Evolutionary conservation across 2,329 filamentous ascomycete species (phyloP).

Genomic region (Nothopassalora personata): DNA sequence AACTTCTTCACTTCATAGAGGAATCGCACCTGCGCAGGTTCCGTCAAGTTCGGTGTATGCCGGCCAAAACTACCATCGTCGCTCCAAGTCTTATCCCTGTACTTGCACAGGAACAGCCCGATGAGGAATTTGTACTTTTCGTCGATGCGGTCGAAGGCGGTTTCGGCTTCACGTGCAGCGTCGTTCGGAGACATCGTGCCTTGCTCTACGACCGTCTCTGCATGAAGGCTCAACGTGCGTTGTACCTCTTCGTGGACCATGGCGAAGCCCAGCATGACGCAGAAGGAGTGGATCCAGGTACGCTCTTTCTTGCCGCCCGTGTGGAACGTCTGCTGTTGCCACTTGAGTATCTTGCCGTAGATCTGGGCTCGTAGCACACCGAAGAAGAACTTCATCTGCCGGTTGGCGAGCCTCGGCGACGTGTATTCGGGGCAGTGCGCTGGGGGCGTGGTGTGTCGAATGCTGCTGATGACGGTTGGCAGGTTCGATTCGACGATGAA

Average conservation of each 20-base stretch:
- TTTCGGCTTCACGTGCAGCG: slow-evolving; percentile 27
- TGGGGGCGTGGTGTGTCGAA: slow-evolving; percentile 35
- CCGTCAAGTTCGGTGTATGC: slow-evolving; percentile 36
- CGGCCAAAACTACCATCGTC: slow-evolving; percentile 35
- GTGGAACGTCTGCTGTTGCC: slow-evolving; percentile 44
- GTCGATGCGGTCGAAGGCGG: slow-evolving; percentile 43
- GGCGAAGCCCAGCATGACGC: slow-evolving; percentile 43
- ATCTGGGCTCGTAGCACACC: slow-evolving; percentile 38
- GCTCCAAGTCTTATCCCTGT: slow-evolving; percentile 38
- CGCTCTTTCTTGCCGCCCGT: slow-evolving; percentile 37
- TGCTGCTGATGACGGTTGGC: slow-evolving; percentile 32
- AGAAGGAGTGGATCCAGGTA: slow-evolving; percentile 44
- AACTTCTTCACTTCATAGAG: slow-evolving; percentile 35
- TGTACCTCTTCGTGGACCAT: slow-evolving; percentile 47
- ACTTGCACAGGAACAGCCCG: slow-evolving; percentile 46
- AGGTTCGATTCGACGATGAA: slow-evolving; percentile 40
- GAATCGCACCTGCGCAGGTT: slow-evolving; percentile 34
- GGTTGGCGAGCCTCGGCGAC: slow-evolving; percentile 43
- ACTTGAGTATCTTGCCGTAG: slow-evolving; percentile 41
- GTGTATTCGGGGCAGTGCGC: slow-evolving; percentile 19
- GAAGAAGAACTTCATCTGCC: slow-evolving; percentile 49
- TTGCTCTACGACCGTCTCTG: slow-evolving; percentile 34
- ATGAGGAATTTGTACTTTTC: slow-evolving; percentile 41
- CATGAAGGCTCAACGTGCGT: slow-evolving; percentile 42
- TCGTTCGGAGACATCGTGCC: slow-evolving; percentile 16